Conservation (phyloP, 176 grass and related monocot species). For the Puccinellia tenuiflora region DNA sequence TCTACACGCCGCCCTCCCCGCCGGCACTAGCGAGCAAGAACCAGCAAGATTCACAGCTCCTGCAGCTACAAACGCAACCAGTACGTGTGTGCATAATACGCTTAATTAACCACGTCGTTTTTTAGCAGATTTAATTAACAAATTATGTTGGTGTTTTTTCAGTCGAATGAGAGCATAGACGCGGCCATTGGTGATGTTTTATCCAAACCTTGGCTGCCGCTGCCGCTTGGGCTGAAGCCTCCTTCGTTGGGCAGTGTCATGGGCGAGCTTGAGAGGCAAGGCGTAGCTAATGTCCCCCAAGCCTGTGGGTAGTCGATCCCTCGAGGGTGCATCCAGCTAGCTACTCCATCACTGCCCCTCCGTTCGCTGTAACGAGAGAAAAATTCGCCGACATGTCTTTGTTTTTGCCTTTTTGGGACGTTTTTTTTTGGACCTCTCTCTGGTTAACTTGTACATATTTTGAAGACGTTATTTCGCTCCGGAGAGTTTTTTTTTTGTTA, state of each 20-base stretch:
- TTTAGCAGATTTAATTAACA: neutral
- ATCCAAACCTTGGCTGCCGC: slow-evolving; percentile 71
- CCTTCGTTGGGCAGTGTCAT: slow-evolving; percentile 69
- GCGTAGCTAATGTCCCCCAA: slow-evolving; percentile 53
- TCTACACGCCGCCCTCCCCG: slow-evolving; percentile 33
- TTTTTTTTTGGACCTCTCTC: neutral
- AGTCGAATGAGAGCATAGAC: slow-evolving; percentile 78
- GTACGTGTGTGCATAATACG: slow-evolving; percentile 35
- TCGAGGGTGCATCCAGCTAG: neutral
- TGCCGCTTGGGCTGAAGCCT: slow-evolving; percentile 83
- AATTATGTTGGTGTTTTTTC: neutral
- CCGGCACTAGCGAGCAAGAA: slow-evolving; percentile 15
- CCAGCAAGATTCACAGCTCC: slow-evolving; percentile 31
- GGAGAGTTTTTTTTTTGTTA: neutral
- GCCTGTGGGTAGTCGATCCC: slow-evolving; percentile 34
- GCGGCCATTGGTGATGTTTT: slow-evolving; percentile 81
- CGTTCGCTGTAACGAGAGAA: neutral
- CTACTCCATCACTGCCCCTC: neutral
- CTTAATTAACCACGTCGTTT: neutral
- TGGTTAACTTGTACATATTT: slow-evolving; percentile 1
- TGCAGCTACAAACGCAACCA: slow-evolving; percentile 43
- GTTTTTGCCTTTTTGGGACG: neutral
- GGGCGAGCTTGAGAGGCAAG: slow-evolving; percentile 67
- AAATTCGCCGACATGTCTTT: slow-evolving; percentile 24
- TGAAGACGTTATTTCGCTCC: neutral